Base-by-base conservation (phyloP, 257 asterid genomes). In the Solanum chiquidenum region DNA sequence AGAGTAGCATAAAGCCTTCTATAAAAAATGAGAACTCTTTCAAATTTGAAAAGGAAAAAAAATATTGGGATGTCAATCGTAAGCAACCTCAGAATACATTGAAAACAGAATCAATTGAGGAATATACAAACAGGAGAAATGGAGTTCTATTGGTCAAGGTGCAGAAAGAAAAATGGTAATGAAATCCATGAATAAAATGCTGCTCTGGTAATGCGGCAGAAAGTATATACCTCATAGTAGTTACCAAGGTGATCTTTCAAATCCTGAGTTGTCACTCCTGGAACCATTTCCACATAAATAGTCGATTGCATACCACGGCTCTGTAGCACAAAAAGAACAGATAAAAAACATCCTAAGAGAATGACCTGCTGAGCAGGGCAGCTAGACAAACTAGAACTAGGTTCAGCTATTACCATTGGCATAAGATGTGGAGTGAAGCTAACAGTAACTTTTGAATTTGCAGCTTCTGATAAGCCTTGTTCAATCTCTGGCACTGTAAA, bases 241-340 rank as follows among this genome's bases (percentile, higher is more conserved):
- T 86, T 88, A 52, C 27, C 77, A 86, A 97, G 88, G 83, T 94
- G 95, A 84, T 92, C 91, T 85, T 93, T 90, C 74, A 97, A 91
- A 90, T 95, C 99, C 80, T 95, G 95, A 9, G 91, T 89, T 46
- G 99, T 93, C 79, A 92, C 92, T 85, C 98, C 96, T 34, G 94
- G 90, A 87, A 96, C 93, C 98, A 97, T 95, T 90, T 95, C 95
- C 86, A 95, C 98, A 49, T 97, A 96, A 21, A 95, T 95, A 90
- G 99, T 95, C 27, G 98, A 97, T 92, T 95, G 99, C 99, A 97
- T 97, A 31, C 99, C 98, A 80, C 98, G 98, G 91, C 98, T 97
- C 99, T 97, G 58, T 71, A 88, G 88, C 31, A 89, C 49, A 86
- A 83, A 83, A 85, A 60, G 55, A 33, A 55, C 25, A 87, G 35